phyloP scores from a whole-genome alignment of 1,284 basidiomycete species.

The Tilletia walkeri region DNA sequence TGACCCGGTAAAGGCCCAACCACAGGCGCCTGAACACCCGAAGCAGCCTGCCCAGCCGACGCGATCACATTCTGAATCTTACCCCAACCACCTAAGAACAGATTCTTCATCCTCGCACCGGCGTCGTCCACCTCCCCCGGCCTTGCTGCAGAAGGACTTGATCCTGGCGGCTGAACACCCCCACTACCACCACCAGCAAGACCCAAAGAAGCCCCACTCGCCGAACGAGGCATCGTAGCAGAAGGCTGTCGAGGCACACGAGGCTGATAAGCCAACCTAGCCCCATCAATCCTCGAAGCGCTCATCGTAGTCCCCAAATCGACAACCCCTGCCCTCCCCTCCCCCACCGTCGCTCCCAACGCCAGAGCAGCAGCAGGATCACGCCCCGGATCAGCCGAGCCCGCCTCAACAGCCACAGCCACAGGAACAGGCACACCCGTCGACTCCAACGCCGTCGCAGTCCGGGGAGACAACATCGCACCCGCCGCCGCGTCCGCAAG shows the following conservation, averaged over 20 bases:
- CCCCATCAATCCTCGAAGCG: not conserved
- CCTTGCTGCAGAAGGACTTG: not conserved
- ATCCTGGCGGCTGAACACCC: too few relatives aligned
- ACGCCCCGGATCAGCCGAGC: not conserved
- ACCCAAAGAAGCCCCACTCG: not conserved
- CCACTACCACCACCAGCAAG: not conserved
- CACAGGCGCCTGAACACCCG: too few relatives aligned
- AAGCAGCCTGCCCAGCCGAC: conserved; percentile 5
- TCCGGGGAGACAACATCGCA: conserved; percentile 3
- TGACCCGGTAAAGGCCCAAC: too few relatives aligned
- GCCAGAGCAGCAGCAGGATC: not conserved
- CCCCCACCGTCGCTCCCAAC: not conserved
- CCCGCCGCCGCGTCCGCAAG: conserved; percentile 10
- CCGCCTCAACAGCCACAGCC: not conserved
- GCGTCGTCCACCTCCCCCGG: conserved; percentile 17
- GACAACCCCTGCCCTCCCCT: not conserved
- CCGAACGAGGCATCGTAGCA: conserved; percentile 4
- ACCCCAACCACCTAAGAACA: conserved; percentile 18
- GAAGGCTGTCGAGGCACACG: not conserved
- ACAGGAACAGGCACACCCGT: not conserved
- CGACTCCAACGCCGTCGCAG: not conserved
- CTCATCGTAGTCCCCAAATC: not conserved
- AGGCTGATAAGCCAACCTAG: conserved; percentile 11
- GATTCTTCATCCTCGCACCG: conserved; percentile 18
- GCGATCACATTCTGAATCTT: conserved; percentile 19